Base-by-base conservation (phyloP, 2,329 filamentous ascomycete genomes). In the Paraphoma chrysanthemicola region DNA sequence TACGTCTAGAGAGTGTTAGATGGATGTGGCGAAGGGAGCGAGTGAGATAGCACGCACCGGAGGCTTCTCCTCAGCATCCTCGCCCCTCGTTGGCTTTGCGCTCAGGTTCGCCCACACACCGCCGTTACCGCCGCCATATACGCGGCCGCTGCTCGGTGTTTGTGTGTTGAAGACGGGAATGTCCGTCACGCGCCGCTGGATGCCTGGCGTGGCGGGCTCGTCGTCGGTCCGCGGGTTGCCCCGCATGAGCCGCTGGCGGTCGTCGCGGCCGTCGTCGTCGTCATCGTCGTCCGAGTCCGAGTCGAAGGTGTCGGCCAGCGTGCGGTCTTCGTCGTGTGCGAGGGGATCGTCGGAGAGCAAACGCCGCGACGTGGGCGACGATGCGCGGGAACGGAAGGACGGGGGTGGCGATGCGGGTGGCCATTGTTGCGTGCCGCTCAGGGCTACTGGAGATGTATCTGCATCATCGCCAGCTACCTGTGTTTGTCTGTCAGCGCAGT, bases 71-170 rank as follows among this genome's bases (percentile, higher is more conserved):
- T 99, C 95, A 56, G 91, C 87, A 60, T 92, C 90, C 57, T 91
- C 90, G 29, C 88, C 90, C 43, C 88, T 83, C 68, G 96, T 92
- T 0, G 94, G 94, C 74, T 97, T 94, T 12, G 95, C 95, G 64
- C 88, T 92, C 64, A 99, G 79, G 75, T 99, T 99, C 52, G 94
- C 95, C 79, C 97, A 99, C 28, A 99, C 95, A 59, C 95, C 95
- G 77, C 98, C 95, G 48, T 92, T 93, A 52, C 90, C 88, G n/a
- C 88, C 72, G 43, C 92, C 90, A 59, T 92, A 87, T 2, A 90
- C 84, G 59, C 86, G 80, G 41, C 70, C 71, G 18, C 77, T 75
- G 36, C 77, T 76, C 3, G 78, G 64, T 14, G 76, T 62, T 14
- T 79, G 66, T n/a, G 70, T 66, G 53, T 68, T 66, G 64, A 85